phyloP scores from a whole-genome alignment of 2,329 filamentous ascomycete genomes.

The Diplodia mutila region DNA sequence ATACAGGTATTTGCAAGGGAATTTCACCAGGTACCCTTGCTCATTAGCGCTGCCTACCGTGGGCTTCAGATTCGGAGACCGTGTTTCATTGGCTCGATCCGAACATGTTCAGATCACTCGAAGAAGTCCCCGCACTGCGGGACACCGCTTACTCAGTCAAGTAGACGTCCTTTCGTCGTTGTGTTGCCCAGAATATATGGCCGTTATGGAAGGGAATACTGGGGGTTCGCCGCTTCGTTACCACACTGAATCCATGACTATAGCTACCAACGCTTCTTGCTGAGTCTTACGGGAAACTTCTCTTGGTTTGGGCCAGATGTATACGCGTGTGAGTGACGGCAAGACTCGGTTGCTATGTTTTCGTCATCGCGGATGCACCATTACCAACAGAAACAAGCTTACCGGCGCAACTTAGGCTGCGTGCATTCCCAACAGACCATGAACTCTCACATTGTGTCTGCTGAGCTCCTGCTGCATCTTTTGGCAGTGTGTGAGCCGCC shows the following conservation, averaged over 20 bases:
- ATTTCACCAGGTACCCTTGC: neutral
- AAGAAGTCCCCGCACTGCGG: neutral
- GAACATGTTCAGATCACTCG: neutral
- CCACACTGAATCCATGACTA: no score
- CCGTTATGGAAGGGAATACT: no score
- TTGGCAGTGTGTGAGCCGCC: neutral
- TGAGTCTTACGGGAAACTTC: no score
- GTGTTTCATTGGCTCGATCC: neutral
- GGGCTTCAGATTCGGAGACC: no score
- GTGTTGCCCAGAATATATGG: no score
- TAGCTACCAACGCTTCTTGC: no score
- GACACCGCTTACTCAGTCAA: neutral
- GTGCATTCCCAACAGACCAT: neutral
- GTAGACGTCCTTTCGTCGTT: no score
- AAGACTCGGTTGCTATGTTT: no score
- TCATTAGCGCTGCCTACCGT: neutral
- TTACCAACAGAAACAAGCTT: neutral
- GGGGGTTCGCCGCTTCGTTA: no score
- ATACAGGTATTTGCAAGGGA: neutral
- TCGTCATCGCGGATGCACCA: no score
- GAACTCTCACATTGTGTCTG: neutral
- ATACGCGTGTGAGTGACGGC: no score
- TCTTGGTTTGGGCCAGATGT: no score
- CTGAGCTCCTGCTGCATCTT: neutral
- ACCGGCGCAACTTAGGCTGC: neutral